phyloP scores from a whole-genome alignment of 306 rosid genomes.

The Canavalia gladiata region DNA sequence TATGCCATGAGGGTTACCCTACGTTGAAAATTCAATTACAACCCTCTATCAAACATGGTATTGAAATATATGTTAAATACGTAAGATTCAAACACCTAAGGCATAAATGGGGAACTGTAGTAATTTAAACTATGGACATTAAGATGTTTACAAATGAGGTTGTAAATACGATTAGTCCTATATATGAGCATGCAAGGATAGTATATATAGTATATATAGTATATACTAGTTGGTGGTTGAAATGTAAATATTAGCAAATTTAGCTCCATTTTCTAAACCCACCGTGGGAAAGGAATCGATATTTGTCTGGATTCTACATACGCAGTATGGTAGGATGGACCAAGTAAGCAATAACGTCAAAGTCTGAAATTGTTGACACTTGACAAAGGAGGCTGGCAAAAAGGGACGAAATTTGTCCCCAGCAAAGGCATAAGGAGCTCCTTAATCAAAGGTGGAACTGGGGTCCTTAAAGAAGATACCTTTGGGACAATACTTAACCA shows the following conservation, averaged over 20 bases:
- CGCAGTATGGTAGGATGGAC: slow-evolving; percentile 19
- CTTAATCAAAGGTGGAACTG: slow-evolving; percentile 42
- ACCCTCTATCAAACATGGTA: too few relatives aligned
- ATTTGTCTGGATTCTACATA: neutral
- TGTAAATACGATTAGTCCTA: too few relatives aligned
- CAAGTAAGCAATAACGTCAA: slow-evolving; percentile 32
- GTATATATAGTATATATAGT: too few relatives aligned
- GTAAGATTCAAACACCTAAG: too few relatives aligned
- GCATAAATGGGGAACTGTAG: too few relatives aligned
- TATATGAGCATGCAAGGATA: too few relatives aligned
- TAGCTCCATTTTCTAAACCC: neutral
- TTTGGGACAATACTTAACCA: neutral
- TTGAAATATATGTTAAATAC: too few relatives aligned
- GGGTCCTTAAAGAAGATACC: slow-evolving; percentile 36
- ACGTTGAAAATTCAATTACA: too few relatives aligned
- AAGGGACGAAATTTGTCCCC: slow-evolving; percentile 15
- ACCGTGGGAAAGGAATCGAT: neutral
- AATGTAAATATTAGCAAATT: neutral
- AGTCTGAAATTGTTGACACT: neutral
- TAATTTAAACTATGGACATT: too few relatives aligned
- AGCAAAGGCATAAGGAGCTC: neutral
- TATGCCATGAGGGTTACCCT: too few relatives aligned
- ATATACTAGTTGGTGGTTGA: neutral
- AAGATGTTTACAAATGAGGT: too few relatives aligned
- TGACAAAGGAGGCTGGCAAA: slow-evolving; percentile 12